Evolutionary conservation across 148 eudicot species (phyloP).

Genomic region (Amaranthus cruentus): DNA sequence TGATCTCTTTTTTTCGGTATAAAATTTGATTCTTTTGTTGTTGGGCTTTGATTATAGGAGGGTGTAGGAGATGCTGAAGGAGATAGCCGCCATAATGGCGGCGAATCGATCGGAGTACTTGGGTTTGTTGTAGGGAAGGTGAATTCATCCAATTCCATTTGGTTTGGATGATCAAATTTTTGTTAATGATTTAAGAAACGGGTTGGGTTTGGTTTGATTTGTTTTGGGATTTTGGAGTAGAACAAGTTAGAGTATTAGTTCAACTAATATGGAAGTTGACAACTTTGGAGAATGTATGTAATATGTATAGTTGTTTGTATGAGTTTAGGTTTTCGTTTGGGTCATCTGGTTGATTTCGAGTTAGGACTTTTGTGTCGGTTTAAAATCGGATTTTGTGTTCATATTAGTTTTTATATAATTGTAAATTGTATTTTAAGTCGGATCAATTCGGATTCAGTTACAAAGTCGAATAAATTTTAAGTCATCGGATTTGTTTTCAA

Average conservation of each 20-base stretch:
- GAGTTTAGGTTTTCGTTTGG: too few relatives aligned
- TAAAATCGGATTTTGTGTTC: too few relatives aligned
- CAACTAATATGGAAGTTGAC: slow-evolving; percentile 14
- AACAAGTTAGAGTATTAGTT: slow-evolving; percentile 15
- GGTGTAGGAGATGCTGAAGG: slow-evolving; percentile 32
- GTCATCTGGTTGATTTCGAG: too few relatives aligned
- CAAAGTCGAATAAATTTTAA: too few relatives aligned
- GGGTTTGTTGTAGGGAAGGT: slow-evolving; percentile 39
- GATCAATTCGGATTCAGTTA: too few relatives aligned
- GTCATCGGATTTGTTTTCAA: too few relatives aligned
- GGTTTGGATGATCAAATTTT: background rate
- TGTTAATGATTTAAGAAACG: background rate
- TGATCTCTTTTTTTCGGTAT: background rate
- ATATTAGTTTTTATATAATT: too few relatives aligned
- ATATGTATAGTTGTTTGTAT: background rate
- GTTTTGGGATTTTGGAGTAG: background rate
- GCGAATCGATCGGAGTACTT: slow-evolving; percentile 34
- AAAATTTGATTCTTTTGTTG: background rate
- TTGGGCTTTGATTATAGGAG: background rate
- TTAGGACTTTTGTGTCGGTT: too few relatives aligned
- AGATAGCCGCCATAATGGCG: slow-evolving; percentile 44
- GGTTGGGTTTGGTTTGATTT: background rate
- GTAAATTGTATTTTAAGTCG: too few relatives aligned
- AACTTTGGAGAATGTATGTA: slow-evolving; percentile 17
- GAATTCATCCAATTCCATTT: slow-evolving; percentile 45